Evolutionary conservation across 2,329 filamentous ascomycete species (phyloP), one percentile per base, ranked within the genome.

Genomic region (Mollisia scopiformis): DNA sequence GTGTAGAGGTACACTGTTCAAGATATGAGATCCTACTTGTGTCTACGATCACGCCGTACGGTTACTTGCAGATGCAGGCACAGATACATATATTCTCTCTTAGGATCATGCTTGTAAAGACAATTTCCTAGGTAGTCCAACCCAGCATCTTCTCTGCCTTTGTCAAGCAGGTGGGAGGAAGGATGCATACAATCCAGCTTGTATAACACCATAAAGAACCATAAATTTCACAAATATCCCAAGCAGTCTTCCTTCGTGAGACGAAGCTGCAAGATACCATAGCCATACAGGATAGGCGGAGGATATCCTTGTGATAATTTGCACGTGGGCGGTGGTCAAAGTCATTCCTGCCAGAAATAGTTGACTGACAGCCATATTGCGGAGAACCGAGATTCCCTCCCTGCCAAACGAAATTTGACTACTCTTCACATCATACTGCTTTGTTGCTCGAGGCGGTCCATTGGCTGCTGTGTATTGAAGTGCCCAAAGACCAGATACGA

Each of bases 141-240:
- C 28, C 16, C 39, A 27, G 2, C n/a, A 21, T 39, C 16, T 6
- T 30, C 55, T 58, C n/a, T n/a, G n/a, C n/a, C n/a, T n/a, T n/a
- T n/a, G n/a, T n/a, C n/a, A 96, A 23, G 95, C 95, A 43, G 95
- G 95, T 5, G 95, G 95, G 52, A 99, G 81, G 74, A 99, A 99
- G 3, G 88, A 93, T 3, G 93, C 89, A 79, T 92, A 99, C 43
- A 99, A 78, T 7, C 86, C 89, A 0, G 85, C 92, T 74, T 99
- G 95, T 46, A 97, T 84, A 33, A 90, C 75, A 2, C 86, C 91
- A 78, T 99, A 99, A 76, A 93, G 83, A 57, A 93, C 80, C 81
- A 94, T 91, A 68, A 87, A 91, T 41, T 61, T 69, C n/a, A 71
- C 64, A 57, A 67, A 21, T 10, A 41, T 57, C 21, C 57, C 53